Conservation (phyloP, 768 basidiomycete species). For the Paxillus rubicundulus region DNA sequence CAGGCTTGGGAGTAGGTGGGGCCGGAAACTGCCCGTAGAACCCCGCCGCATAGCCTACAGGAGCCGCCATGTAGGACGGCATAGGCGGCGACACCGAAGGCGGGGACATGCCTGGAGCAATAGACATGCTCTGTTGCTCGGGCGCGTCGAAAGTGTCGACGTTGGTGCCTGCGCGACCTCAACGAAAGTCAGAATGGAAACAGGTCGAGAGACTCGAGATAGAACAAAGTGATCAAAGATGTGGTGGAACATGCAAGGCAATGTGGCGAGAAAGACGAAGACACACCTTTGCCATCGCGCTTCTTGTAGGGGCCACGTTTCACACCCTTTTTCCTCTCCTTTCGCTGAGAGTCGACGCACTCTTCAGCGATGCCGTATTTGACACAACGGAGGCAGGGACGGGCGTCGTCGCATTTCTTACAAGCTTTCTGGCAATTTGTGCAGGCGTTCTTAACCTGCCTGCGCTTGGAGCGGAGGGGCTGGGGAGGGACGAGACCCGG, state of each 20-base stretch:
- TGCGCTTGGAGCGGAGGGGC: slow-evolving; percentile 68
- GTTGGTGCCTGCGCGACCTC: slow-evolving; percentile 59
- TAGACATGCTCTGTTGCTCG: slow-evolving; percentile 41
- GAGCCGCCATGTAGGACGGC: slow-evolving; percentile 48
- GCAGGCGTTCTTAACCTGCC: slow-evolving; percentile 90
- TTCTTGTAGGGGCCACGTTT: slow-evolving; percentile 93
- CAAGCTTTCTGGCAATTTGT: slow-evolving; percentile 89
- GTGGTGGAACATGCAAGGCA: slow-evolving; percentile 18
- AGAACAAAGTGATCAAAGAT: neutral
- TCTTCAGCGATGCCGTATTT: slow-evolving; percentile 86
- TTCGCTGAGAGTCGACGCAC: slow-evolving; percentile 87
- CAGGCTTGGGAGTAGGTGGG: slow-evolving; percentile 47
- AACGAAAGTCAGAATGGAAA: slow-evolving; percentile 44
- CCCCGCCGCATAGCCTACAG: slow-evolving; percentile 50
- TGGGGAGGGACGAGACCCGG: slow-evolving; percentile 44
- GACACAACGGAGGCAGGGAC: slow-evolving; percentile 90
- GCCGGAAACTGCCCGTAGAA: slow-evolving; percentile 57
- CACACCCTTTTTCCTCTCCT: slow-evolving; percentile 86
- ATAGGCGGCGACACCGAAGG: slow-evolving; percentile 47
- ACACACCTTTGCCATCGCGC: slow-evolving; percentile 86
- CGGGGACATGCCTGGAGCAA: slow-evolving; percentile 42
- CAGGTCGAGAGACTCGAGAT: slow-evolving; percentile 1
- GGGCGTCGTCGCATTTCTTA: slow-evolving; percentile 89
- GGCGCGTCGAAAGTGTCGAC: slow-evolving; percentile 45
- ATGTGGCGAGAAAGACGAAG: slow-evolving; percentile 29